A percentile compares a stretch with the other conserved stretches of the same genome.
phyloP scores from a whole-genome alignment of 768 basidiomycete genomes.

The Phaeotremella skinneri region DNA sequence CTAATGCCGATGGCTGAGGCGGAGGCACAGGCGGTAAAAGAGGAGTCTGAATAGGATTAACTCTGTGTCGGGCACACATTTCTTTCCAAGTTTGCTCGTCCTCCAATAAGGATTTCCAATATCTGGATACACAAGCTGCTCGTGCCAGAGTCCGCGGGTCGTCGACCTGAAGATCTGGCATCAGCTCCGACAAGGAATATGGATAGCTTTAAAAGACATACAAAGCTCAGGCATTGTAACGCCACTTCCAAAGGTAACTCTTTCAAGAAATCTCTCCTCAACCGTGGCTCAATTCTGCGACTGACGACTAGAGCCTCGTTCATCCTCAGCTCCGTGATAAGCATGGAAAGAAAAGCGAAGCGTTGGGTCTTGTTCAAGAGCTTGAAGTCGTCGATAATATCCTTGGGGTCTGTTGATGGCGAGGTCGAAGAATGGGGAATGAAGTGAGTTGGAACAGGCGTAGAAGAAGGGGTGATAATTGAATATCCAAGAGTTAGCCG shows the following conservation, averaged over 20 bases:
- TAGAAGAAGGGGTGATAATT: not conserved
- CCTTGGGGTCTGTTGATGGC: slow-evolving; percentile 11
- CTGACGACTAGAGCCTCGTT: slow-evolving; percentile 46
- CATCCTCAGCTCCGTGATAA: slow-evolving; percentile 37
- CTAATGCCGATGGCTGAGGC: no score
- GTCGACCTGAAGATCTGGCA: slow-evolving; percentile 55
- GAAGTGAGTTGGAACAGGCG: not conserved
- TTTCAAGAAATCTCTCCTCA: slow-evolving; percentile 53
- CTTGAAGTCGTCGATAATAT: slow-evolving; percentile 16
- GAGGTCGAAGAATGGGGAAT: not conserved
- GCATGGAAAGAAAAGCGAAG: slow-evolving; percentile 38
- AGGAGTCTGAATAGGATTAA: slow-evolving; percentile 24
- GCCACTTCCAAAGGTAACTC: slow-evolving; percentile 70
- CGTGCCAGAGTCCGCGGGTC: slow-evolving; percentile 69
- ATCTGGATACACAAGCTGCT: slow-evolving; percentile 66
- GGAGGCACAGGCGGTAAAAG: not conserved
- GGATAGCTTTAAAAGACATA: slow-evolving; percentile 21
- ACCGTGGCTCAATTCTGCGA: slow-evolving; percentile 44
- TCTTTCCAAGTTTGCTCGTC: slow-evolving; percentile 79
- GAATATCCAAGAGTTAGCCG: not conserved
- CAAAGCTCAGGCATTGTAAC: slow-evolving; percentile 69
- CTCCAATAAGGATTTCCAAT: slow-evolving; percentile 67
- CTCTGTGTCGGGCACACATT: slow-evolving; percentile 65
- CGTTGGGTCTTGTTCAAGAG: slow-evolving; percentile 10
- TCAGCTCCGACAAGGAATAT: not conserved